These are phyloP conservation scores for Yamadazyma trypodendri DNA, from an alignment of 1,139 yeast genomes.

Conservation along the genomic window DNA sequence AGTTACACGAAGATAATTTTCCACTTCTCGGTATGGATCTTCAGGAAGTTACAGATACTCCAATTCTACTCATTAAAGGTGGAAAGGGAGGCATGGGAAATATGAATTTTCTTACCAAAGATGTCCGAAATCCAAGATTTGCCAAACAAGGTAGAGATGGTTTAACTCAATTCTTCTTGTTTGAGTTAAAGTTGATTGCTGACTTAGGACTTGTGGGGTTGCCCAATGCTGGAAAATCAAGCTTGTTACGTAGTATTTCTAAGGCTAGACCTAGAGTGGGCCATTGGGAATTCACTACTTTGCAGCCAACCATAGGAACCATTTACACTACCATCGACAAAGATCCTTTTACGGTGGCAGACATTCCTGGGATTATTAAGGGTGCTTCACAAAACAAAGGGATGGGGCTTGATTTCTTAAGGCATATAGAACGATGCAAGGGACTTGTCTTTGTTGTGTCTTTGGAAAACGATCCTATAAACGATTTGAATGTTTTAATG, in stretches of 20 bases:
- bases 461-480: constrained; percentile 64
- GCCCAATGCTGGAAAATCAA: constrained; percentile 96
- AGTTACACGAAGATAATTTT: constrained; percentile 61
- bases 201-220: constrained; percentile 92
- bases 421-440: constrained; percentile 89
- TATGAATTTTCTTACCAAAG: constrained; percentile 85
- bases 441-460: constrained; percentile 88
- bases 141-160: constrained; percentile 78
- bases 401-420: constrained; percentile 87
- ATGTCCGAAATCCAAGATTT: constrained; percentile 86
- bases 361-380: constrained; percentile 90
- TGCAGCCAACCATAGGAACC: constrained; percentile 91
- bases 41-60: constrained; percentile 58
- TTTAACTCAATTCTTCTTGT: constrained; percentile 61
- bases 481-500: constrained; percentile 59
- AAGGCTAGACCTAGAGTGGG: constrained; percentile 90
- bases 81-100: constrained; percentile 96
- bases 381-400: constrained; percentile 88
- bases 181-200: constrained; percentile 85
- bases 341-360: constrained; percentile 88
- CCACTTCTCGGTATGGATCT: constrained; percentile 83
- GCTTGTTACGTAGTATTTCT: constrained; percentile 83
- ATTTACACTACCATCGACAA: constrained; percentile 65
- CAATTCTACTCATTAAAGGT: constrained; percentile 72
- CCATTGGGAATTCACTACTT: constrained; percentile 95